Evolutionary conservation across 2,329 filamentous ascomycete genomes (phyloP), one percentile per base, ranked within the genome.

Genomic region (Apiospora koreana): DNA sequence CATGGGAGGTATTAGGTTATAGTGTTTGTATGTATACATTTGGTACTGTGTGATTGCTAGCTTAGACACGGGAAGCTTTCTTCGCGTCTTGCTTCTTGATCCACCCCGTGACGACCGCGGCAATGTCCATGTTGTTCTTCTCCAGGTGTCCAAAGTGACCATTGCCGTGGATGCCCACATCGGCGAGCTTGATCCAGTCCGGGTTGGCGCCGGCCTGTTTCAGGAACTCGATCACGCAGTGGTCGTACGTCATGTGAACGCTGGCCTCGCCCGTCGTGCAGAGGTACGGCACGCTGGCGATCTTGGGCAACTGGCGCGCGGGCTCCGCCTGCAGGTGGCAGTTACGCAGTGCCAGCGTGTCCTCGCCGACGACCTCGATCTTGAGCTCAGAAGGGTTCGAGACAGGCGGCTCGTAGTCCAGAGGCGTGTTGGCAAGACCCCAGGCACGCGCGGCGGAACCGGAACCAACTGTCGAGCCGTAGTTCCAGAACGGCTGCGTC

Each of bases 21-120:
- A 16, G 16, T 16, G 41, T 43, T 35, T 35, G 35, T 43, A 43
- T 3, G 41, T 43, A 43, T n/a, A n/a, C n/a, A n/a, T 10, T 3
- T 43, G 4, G 41, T 43, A 43, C 41, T 45, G 64, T 4, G 23
- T 66, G 2, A 35, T 42, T 62, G 10, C 43, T 69, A 71, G 31
- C 54, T 62, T n/a, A n/a, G 54, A 62, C 31, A 28, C 31, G 35
- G 35, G 31, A 28, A 62, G 65, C 68, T 69, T 43, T 66, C 28
- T 62, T 62, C 31, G 54, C 68, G 18, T 50, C 69, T 35, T 72
- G 72, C 68, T 68, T 50, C 23, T 69, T 54, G 18, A 70, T 70
- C 65, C 72, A 74, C 7, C 68, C 67, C 70, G 85, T 70, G 86
- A 87, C 77, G 90, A 92, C 80, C 91, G 91, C 85, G 90, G 93